Conservation (phyloP, 108 stramenopile species). For the Cyclotella baltica region DNA sequence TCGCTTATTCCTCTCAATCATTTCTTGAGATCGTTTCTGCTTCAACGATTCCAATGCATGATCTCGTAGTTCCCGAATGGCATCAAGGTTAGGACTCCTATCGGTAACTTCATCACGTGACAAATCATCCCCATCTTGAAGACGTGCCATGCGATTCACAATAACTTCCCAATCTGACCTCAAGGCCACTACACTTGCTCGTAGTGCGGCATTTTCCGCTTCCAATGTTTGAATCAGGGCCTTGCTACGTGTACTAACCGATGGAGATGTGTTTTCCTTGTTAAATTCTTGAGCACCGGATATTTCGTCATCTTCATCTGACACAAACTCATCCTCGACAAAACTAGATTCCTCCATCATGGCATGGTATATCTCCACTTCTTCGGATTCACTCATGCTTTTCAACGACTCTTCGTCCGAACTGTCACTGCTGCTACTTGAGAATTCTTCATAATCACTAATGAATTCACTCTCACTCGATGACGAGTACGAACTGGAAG, state of each 20-base stretch:
- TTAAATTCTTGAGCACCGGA: not conserved
- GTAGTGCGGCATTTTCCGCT: constrained; percentile 25
- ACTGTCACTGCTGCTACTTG: not conserved
- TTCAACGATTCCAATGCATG: constrained; percentile 16
- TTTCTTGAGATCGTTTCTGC: constrained; percentile 1
- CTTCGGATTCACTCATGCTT: constrained; percentile 8
- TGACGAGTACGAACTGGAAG: constrained; percentile 9
- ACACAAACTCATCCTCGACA: constrained; percentile 24
- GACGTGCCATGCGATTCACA: constrained; percentile 9
- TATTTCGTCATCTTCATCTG: constrained; percentile 12
- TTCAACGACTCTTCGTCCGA: not conserved
- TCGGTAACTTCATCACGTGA: constrained; percentile 2
- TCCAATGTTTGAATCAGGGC: constrained; percentile 12
- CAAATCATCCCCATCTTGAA: not conserved
- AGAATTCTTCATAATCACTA: not conserved
- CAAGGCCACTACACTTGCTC: constrained; percentile 14
- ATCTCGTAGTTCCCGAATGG: not conserved
- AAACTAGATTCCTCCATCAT: constrained; percentile 9
- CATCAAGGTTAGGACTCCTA: not conserved
- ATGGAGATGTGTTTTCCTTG: not conserved
- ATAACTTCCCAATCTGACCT: constrained; percentile 24
- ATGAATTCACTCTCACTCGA: not conserved
- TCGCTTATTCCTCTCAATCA: constrained; percentile 17
- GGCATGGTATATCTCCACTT: not conserved
- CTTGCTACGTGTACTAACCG: not conserved